Base-by-base conservation (phyloP, 1,139 yeast genomes). In the Hyphopichia buzzinii region DNA sequence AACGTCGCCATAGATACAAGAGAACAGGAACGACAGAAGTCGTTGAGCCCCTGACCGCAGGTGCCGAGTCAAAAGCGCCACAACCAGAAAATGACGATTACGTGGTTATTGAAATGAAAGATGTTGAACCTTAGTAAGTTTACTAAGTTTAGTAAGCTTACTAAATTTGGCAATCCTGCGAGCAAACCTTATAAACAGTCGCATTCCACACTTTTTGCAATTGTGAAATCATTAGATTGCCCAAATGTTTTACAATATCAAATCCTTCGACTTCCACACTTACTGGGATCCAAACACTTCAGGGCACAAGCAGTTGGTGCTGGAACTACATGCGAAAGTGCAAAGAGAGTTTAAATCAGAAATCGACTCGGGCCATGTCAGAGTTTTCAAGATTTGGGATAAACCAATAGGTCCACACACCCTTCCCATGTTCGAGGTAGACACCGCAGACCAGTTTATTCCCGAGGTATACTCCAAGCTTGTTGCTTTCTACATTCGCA, bases 351-450 rank as follows among this genome's bases (percentile, higher is more conserved):
- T 78, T 47, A 62, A 66, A 5, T 37, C 52, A 8, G 81, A 77
- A 38, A 57, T 79, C 16, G 66, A 55, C 12, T 47, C 50, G 2
- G 79, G 77, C 2, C 56, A 58, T 23, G 57, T 76, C 17, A 46
- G 79, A 35, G 66, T 76, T 4, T 61, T 64, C 53, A 66, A 67
- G 42, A 58, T 75, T 33, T 73, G 76, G 68, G 75, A 74, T 33
- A 55, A 57, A 35, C 74, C 80, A 16, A 56, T 79, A 32, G 84
- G 84, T 0, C 84, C 84, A 1, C 84, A 79, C 45, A 79, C 82
- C 0, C 54, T 65, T 17, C 53, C 51, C 40, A 67, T 68, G 74
- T 68, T 66, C 62, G 74, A 68, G 44, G 47, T 68, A 33, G 74
- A 68, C 50, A 62, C 64, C 40, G 29, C 5, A 2, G 32, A 28